Conservation (phyloP, 257 asterid species). For the Fraxinus pennsylvanica region DNA sequence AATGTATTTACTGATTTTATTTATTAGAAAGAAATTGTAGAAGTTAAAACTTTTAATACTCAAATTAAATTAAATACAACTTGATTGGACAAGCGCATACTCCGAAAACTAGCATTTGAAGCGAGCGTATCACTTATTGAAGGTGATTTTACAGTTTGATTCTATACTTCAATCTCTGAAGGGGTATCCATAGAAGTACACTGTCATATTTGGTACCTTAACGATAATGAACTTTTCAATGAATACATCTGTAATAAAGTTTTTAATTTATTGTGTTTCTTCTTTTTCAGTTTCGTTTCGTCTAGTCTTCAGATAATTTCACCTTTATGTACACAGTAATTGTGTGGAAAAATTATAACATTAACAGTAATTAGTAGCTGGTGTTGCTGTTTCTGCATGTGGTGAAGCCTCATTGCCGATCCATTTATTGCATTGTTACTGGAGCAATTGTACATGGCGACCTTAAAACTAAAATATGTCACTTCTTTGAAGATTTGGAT, state of each 20-base stretch:
- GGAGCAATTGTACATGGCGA: neutral
- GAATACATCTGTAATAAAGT: neutral
- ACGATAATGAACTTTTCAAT: neutral
- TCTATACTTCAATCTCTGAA: neutral
- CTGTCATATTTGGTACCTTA: neutral
- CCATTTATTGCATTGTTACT: neutral
- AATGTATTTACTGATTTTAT: too few species aligned
- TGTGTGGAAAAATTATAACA: neutral
- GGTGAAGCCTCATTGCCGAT: neutral
- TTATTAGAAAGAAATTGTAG: too few species aligned
- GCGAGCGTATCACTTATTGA: neutral
- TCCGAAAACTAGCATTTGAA: slow-evolving; percentile 21
- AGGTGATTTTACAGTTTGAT: slow-evolving; percentile 17
- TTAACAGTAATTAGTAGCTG: neutral
- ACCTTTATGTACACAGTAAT: neutral
- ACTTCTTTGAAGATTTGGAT: neutral
- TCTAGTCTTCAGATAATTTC: neutral
- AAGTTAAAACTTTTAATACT: too few species aligned
- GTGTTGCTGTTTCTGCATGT: neutral
- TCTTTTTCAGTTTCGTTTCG: neutral
- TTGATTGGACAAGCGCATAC: too few species aligned
- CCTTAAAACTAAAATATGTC: neutral
- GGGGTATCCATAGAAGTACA: neutral
- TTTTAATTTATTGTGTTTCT: neutral
- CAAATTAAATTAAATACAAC: too few species aligned